Percentiles rank a stretch among this genome's conserved stretches.
These are phyloP conservation scores for Blastobotrys malaysiensis DNA, from an alignment of 1,139 yeast genomes.

Conservation along the genomic window DNA sequence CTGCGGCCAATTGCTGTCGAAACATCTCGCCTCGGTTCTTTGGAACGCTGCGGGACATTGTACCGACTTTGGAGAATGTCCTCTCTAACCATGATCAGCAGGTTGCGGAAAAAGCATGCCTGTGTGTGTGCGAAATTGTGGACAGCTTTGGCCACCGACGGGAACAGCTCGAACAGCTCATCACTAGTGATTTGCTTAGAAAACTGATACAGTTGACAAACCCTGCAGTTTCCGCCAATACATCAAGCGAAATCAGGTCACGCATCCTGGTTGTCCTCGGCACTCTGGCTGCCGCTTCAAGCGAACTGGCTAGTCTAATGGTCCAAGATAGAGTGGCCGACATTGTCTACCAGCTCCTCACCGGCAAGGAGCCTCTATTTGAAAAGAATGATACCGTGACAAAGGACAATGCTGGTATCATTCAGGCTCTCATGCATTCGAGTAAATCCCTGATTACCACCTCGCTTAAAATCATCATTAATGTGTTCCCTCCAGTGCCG, in stretches of 20 bases:
- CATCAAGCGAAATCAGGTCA: slow-evolving; percentile 21
- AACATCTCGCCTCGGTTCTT: slow-evolving; percentile 44
- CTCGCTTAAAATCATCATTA: slow-evolving; percentile 52
- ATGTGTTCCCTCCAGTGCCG: slow-evolving; percentile 40
- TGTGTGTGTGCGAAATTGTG: slow-evolving; percentile 59
- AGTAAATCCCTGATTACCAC: slow-evolving; percentile 61
- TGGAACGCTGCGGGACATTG: slow-evolving; percentile 48
- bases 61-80: slow-evolving; percentile 58
- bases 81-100: slow-evolving; percentile 56
- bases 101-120: slow-evolving; percentile 67
- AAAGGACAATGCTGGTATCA: slow-evolving; percentile 37
- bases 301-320: slow-evolving; percentile 23
- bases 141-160: slow-evolving; percentile 47
- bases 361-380: slow-evolving; percentile 29
- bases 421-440: slow-evolving; percentile 69
- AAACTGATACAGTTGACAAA: slow-evolving; percentile 23
- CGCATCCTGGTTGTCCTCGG: slow-evolving; percentile 34
- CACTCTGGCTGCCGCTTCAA: slow-evolving; percentile 42
- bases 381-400: slow-evolving; percentile 22
- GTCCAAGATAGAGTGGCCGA: slow-evolving; percentile 29
- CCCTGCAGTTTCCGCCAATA: slow-evolving; percentile 20
- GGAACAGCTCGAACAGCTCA: slow-evolving; percentile 44
- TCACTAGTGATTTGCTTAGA: slow-evolving; percentile 23
- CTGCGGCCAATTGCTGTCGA: slow-evolving; percentile 72
- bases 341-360: slow-evolving; percentile 31